Base-by-base conservation (phyloP, 2,329 filamentous ascomycete genomes). In the Periconia digitata region DNA sequence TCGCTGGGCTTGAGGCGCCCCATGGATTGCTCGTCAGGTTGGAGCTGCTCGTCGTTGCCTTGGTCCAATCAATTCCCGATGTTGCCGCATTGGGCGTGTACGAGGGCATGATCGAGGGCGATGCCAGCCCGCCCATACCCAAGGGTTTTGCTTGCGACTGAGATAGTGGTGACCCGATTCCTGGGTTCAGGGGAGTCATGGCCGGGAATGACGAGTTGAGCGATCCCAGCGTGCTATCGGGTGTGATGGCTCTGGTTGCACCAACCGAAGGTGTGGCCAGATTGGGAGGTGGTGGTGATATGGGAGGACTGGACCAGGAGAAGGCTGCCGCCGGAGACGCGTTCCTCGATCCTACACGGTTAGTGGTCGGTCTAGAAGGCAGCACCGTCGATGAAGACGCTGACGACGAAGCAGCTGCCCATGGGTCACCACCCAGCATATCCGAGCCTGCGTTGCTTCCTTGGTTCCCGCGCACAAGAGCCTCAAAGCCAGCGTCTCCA, bases 401-500 rank as follows among this genome's bases (percentile, higher is more conserved):
- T n/a, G 67, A 61, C 2, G 65, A 49, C 21, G 71, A 55, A 20
- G 66, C 59, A 37, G 68, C 64, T 29, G 63, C 70, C 75, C 75
- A 78, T 40, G 74, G 64, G 50, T 69, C 66, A 20, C 75, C 74
- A 53, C 77, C 72, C 27, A 66, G 55, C 62, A 69, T 67, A 34
- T 77, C 72, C 41, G 63, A 63, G 12, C 64, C 63, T 15, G 61
- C 56, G 40, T 60, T 47, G 64, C 71, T 22, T 64, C 72, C 40
- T 32, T 61, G 58, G n/a, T 78, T 75, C 47, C 82, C 92, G 63
- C 95, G 90, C 43, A 99, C 92, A 2, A 99, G 83, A 2, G 83
- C 83, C 68, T 96, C 92, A 63, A 97, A 99, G 64, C 95, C 90
- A 49, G 87, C 82, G 41, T 87, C 79, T 12, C 75, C 79, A n/a